phyloP scores from a whole-genome alignment of 768 basidiomycete species.

The Mycena indigotica region DNA sequence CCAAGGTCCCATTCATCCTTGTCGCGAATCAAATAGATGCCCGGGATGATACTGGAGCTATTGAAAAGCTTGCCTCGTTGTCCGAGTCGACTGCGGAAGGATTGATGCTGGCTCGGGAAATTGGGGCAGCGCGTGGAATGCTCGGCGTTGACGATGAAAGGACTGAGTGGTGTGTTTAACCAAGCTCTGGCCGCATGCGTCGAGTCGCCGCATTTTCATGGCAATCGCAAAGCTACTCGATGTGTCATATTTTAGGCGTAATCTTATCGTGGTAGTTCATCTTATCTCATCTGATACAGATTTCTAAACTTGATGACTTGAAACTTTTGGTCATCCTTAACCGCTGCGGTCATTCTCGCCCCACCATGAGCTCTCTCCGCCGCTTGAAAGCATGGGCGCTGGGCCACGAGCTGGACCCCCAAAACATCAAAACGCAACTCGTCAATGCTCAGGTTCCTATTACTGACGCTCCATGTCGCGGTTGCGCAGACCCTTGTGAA shows the following conservation, averaged over 20 bases:
- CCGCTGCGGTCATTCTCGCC: constrained; percentile 2
- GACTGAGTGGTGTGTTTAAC: neutral
- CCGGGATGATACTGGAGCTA: neutral
- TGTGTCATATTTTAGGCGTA: neutral
- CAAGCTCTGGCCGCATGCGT: neutral
- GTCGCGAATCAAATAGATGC: neutral
- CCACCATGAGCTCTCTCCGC: constrained; percentile 42
- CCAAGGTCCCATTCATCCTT: neutral
- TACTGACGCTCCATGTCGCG: constrained; percentile 66
- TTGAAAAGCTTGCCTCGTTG: neutral
- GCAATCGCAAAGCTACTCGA: neutral
- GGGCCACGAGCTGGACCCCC: constrained; percentile 39
- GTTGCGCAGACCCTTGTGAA: constrained; percentile 78
- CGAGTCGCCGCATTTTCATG: neutral
- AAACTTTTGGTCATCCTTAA: too few relatives aligned
- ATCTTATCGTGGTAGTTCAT: too few relatives aligned
- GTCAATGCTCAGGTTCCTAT: constrained; percentile 63
- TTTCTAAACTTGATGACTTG: too few relatives aligned
- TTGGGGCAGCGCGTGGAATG: neutral
- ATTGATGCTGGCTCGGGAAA: neutral
- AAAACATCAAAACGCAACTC: constrained; percentile 51
- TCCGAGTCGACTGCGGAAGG: neutral
- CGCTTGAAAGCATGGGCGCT: constrained; percentile 45
- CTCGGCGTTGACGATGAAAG: neutral
- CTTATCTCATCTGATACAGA: neutral